Base-by-base conservation (phyloP, 1,284 basidiomycete genomes). In the Microstroma glucosiphilum region DNA sequence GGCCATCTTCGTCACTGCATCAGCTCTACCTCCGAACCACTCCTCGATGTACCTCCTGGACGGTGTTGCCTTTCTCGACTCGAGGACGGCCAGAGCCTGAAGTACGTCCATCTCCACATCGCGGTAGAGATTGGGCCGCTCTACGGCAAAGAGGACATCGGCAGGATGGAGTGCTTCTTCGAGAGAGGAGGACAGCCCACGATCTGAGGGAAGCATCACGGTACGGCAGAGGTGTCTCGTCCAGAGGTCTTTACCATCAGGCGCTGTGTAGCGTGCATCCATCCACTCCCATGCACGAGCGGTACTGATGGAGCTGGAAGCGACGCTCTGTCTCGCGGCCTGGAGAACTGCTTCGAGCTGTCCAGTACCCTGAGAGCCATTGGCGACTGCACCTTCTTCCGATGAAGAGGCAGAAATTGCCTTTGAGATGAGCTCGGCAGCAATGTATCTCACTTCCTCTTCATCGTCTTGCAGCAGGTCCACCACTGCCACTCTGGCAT, bases 381-480 rank as follows among this genome's bases (percentile, higher is more conserved):
- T 48, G 17, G 15, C 43, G 9, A 37, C 4, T 9, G 30, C 30
- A 37, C 30, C 30, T 37, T 37, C 30, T 4, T 37, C 30, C 30
- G 30, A 37, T 6, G 17, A n/a, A 6, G 3, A 4, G 17, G 6
- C 13, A 17, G 43, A 48, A 3, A 17, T 48, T 12, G 43, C 43
- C 43, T 21, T 48, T n/a, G 43, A 48, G 15, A 54, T 25, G 6
- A 54, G 13, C 51, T 54, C 51, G 13, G 51, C 51, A 21, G 51
- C 51, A 25, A 54, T 13, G 15, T 23, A 25, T 6, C 51, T 17
- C 21, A 54, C 51, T 25, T 54, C 17, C 19, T 54, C 51, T 8
- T 54, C 51, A 54, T 54, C 51, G 51, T 54, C 51, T 25, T 54
- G 51, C 15, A 54, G 51, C 17, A 54, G 13, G 19, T 21, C 17